Conservation (phyloP, 2,329 filamentous ascomycete genomes). For the Pseudogymnoascus sp. region DNA sequence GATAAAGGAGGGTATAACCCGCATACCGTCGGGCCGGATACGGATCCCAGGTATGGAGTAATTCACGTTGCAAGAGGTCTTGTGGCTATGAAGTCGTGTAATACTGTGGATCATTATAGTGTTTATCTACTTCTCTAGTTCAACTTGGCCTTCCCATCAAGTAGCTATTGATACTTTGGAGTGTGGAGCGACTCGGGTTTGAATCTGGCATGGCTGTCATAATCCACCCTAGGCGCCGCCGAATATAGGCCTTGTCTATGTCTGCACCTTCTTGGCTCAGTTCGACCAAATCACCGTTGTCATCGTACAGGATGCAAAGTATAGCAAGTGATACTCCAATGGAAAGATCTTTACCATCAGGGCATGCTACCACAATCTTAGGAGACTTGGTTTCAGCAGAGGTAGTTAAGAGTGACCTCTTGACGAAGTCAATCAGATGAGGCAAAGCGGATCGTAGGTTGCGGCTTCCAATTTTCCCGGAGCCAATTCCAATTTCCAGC, state of each 20-base stretch:
- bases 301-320: constrained; percentile 63
- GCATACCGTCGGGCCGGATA: background rate
- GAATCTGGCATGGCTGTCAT: constrained; percentile 69
- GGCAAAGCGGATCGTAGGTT: constrained; percentile 65
- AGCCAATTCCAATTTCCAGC: constrained; percentile 55
- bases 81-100: background rate
- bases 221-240: constrained; percentile 70
- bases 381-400: background rate
- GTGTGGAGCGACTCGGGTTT: constrained; percentile 73
- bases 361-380: constrained; percentile 55
- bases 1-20: background rate
- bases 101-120: background rate
- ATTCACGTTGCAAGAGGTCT: background rate
- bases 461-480: constrained; percentile 72
- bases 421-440: constrained; percentile 44
- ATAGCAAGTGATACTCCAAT: constrained; percentile 69
- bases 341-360: constrained; percentile 70
- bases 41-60: background rate
- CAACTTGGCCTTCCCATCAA: constrained; percentile 49
- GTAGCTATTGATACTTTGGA: constrained; percentile 88
- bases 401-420: constrained; percentile 15
- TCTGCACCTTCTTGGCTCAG: background rate
- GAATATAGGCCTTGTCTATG: constrained; percentile 69
- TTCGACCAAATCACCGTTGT: constrained; percentile 42
- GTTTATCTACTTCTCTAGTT: background rate